These are phyloP conservation scores for Ganoderma lucidum DNA, from an alignment of 1,284 basidiomycete species.

Conservation along the genomic window DNA sequence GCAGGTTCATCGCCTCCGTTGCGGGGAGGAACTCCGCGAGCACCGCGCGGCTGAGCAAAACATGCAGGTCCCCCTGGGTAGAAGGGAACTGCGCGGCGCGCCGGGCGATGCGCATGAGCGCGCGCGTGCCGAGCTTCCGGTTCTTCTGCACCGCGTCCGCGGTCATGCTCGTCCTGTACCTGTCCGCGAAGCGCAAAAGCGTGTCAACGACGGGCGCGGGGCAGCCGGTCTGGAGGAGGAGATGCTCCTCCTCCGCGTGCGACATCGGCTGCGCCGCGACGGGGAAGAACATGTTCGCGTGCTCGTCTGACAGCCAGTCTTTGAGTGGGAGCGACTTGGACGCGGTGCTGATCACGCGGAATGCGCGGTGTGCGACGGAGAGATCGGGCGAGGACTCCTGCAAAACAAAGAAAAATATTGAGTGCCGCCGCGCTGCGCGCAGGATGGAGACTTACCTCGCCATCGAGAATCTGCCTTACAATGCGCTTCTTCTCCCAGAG, in stretches of 20 bases:
- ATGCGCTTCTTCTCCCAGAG: constrained; percentile 69
- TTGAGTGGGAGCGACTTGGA: constrained; percentile 67
- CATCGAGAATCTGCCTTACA: constrained; percentile 53
- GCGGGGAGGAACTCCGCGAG: constrained; percentile 68
- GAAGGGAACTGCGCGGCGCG: constrained; percentile 53
- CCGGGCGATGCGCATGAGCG: constrained; percentile 62
- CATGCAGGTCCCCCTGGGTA: constrained; percentile 47
- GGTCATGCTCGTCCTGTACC: constrained; percentile 62
- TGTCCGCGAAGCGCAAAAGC: constrained; percentile 55
- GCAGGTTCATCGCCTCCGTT: constrained; percentile 62
- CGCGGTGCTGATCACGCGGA: constrained; percentile 67
- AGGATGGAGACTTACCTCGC: constrained; percentile 49
- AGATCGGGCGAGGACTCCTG: constrained; percentile 52
- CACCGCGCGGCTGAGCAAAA: constrained; percentile 57
- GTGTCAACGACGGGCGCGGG: constrained; percentile 28
- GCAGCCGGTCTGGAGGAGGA: constrained; percentile 39
- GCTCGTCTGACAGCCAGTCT: constrained; percentile 71
- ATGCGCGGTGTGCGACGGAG: constrained; percentile 60
- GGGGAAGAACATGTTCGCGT: constrained; percentile 74
- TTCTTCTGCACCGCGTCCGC: constrained; percentile 65
- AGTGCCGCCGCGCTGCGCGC: neutral
- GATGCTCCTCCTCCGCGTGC: constrained; percentile 47
- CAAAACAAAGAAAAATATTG: neutral
- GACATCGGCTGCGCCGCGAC: constrained; percentile 67
- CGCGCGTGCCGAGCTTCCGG: constrained; percentile 65